Base-by-base conservation (phyloP, 805 yeast genomes). In the Candida railenensis region DNA sequence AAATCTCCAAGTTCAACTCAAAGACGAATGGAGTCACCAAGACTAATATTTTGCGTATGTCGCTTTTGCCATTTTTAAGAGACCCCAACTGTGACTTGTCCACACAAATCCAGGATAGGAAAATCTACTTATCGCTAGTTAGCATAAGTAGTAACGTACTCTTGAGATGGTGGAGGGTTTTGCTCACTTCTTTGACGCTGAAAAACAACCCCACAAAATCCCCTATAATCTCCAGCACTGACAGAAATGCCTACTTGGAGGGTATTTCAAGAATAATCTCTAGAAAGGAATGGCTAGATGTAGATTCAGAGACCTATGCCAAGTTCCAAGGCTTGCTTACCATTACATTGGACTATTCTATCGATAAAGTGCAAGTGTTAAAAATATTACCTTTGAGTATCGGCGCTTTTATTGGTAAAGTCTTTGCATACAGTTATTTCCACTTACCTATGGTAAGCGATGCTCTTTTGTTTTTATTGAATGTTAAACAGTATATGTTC, bases 321-420 rank as follows among this genome's bases (percentile, higher is more conserved):
- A 58, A 54, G 21, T 76, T 67, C 53, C 56, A 66, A 25, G 52
- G 50, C 5, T 53, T 73, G 19, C 64, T 86, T 21, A 58, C 69
- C n/a, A 67, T 71, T 34, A 84, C 92, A 1, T 63, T 83, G 44
- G 77, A 75, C 42, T 76, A 71, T 53, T 71, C 80, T 45, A 69
- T 85, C 11, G 59, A 66, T 43, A 74, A 76, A 52, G 64, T 82
- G 47, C 58, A 65, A 30, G 65, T 72, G 41, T 55, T 73, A 46
- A 82, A 82, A 51, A 70, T 70, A 20, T 66, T 82, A 9, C 73
- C 87, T 0, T 61, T 81, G n/a, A 71, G 85, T 4, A 62, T 78
- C 18, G 71, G 81, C 19, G 89, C 89, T 2, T 84, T 85, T 53
- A 68, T 81, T 11, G 92, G 92, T 4, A 85, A 86, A 55, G 76